phyloP scores from a whole-genome alignment of 805 yeast genomes.

The Maudiozyma saulgeensis region DNA sequence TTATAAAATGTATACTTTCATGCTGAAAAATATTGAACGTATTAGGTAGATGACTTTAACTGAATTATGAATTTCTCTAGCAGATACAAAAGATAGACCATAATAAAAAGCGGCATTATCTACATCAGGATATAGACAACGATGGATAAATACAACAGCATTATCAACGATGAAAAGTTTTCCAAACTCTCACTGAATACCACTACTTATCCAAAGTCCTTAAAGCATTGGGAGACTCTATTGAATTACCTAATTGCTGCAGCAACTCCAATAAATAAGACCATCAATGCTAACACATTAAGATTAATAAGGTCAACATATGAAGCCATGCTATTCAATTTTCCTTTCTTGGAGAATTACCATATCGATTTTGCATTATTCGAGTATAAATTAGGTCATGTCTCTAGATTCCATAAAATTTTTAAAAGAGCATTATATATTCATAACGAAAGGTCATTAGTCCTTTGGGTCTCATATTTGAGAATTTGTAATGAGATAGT shows the following conservation, averaged over 20 bases:
- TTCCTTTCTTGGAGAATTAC: conserved; percentile 29
- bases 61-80: too few species aligned
- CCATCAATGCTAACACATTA: conserved; percentile 12
- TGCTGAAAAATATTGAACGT: too few species aligned
- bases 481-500: conserved; percentile 23
- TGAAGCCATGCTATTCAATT: conserved; percentile 20
- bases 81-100: too few species aligned
- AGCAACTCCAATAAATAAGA: conserved; percentile 23
- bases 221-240: conserved; percentile 26
- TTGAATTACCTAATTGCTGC: conserved; percentile 17
- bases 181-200: conserved; percentile 19
- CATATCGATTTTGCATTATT: conserved; percentile 28
- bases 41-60: too few species aligned
- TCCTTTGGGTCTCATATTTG: conserved; percentile 26
- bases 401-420: conserved; percentile 18
- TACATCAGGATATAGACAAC: too few species aligned
- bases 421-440: conserved; percentile 17
- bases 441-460: conserved; percentile 24
- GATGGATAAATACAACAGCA: conserved; percentile 18
- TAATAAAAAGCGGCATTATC: too few species aligned
- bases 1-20: too few species aligned
- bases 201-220: conserved; percentile 19
- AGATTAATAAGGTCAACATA: conserved; percentile 20
- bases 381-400: conserved; percentile 26
- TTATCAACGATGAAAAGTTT: conserved; percentile 17